Base-by-base conservation (phyloP, 1,284 basidiomycete genomes). In the Malassezia vespertilionis region DNA sequence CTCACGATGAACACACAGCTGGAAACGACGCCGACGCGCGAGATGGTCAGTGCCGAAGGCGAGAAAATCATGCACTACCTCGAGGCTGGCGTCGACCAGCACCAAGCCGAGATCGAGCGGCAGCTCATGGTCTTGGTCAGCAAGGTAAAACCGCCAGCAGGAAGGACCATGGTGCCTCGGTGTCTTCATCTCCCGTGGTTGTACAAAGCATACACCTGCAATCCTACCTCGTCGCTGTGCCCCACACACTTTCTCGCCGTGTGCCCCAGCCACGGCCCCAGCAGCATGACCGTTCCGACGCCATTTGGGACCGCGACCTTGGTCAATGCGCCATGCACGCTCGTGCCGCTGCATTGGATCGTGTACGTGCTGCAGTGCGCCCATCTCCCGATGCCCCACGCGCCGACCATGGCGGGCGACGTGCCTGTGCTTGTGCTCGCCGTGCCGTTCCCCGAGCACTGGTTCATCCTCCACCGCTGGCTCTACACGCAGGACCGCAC, bases 351-450 rank as follows among this genome's bases (percentile, higher is more conserved):
- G 9, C 48, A 51, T 33, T 51, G 48, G 48, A 31, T 51, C 30
- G 43, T 51, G 37, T 51, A 51, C 18, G 48, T 41, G 26, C 43
- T 51, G 33, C 48, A 51, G 33, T 51, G 48, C 24, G 41, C 48
- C n/a, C 24, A 40, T 14, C 36, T 51, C 11, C 48, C 48, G 1
- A 14, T 17, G 32, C 22, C 22, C 23, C 14, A 8, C 18, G 5
- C 6, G 1, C 32, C 12, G 32, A 31, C 31, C 3, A 12, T 14
- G 1, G 32, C 15, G 21, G 43, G 30, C 15, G 28, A 30, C 9
- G 33, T 40, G 12, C 48, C 48, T 4, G 27, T 51, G 8, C 21
- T 51, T 5, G 24, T 21, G 23, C 17, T 35, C 11, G 17, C 38
- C 12, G 43, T 51, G 24, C 42, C 43, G 9, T 51, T 30, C 31